Conservation (phyloP, 805 yeast species). For the Ogataea ganodermae region DNA sequence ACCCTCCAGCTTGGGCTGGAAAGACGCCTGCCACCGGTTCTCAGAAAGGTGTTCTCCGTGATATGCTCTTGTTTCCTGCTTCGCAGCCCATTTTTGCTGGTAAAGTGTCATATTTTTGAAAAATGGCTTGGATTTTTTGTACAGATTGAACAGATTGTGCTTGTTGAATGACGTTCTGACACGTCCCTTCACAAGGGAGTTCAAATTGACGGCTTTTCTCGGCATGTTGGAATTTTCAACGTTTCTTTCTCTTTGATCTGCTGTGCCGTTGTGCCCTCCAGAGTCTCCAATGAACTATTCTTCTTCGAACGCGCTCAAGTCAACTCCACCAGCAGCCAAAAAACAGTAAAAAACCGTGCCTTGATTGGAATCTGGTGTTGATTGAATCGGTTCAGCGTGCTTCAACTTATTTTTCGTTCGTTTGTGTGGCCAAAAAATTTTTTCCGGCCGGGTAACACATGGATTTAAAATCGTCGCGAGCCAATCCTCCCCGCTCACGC, state of each 20-base stretch:
- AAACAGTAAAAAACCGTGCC: not conserved
- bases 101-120: constrained; percentile 68
- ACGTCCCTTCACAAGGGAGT: constrained; percentile 40
- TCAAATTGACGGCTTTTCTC: constrained; percentile 31
- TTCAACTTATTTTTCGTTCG: not conserved
- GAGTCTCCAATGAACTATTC: not conserved
- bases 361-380: too few species aligned
- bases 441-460: constrained; percentile 5
- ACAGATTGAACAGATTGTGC: constrained; percentile 83
- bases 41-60: constrained; percentile 95
- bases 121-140: constrained; percentile 62
- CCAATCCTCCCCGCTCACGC: not conserved
- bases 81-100: constrained; percentile 91
- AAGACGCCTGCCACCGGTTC: constrained; percentile 70
- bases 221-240: constrained; percentile 29
- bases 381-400: not conserved
- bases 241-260: too few species aligned
- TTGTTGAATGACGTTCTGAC: constrained; percentile 91
- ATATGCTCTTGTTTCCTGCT: constrained; percentile 89
- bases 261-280: not conserved
- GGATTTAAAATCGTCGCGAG: constrained; percentile 1
- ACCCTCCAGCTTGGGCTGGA: constrained; percentile 71
- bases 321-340: not conserved
- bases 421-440: not conserved
- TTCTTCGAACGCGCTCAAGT: not conserved